These are phyloP conservation scores for Botrytis byssoidea DNA, from an alignment of 2,329 filamentous ascomycete genomes.

Conservation along the genomic window DNA sequence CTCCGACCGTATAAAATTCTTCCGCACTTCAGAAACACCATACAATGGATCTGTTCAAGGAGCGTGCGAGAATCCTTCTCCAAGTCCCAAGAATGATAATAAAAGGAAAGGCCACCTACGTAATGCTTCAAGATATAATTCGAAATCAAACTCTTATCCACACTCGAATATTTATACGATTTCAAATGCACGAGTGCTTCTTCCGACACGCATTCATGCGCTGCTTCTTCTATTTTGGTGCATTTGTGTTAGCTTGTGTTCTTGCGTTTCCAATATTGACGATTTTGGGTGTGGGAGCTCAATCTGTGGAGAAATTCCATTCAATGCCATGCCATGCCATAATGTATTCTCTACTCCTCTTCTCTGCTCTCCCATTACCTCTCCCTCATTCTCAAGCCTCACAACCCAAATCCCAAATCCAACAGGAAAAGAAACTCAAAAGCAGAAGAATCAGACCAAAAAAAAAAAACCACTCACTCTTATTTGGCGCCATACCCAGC, in stretches of 20 bases:
- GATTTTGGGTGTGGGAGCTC: not conserved
- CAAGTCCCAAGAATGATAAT: not conserved
- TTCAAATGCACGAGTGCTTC: conserved; percentile 89
- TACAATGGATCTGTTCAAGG: not conserved
- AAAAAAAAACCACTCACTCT: conserved; percentile 22
- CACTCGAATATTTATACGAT: conserved; percentile 94
- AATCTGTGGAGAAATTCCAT: not conserved
- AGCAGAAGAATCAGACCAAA: too few relatives aligned
- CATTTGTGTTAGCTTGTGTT: conserved; percentile 17
- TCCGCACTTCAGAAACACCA: not conserved
- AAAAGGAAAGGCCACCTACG: conserved; percentile 57
- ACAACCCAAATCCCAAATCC: too few relatives aligned
- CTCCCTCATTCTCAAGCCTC: not conserved
- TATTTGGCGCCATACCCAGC: conserved; percentile 42
- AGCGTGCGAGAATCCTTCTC: not conserved
- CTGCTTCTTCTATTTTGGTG: conserved; percentile 49
- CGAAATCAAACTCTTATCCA: conserved; percentile 93
- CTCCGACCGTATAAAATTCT: not conserved
- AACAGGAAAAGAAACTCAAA: not conserved
- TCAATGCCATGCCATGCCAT: not conserved
- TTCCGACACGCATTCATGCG: conserved; percentile 76
- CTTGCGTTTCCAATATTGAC: not conserved
- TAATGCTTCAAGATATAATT: conserved; percentile 93
- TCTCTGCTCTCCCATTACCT: not conserved
- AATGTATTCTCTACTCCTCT: too few relatives aligned